Conservation (phyloP, 225 moss, liverwort and hornwort genomes). For the Takakia lepidozioides region DNA sequence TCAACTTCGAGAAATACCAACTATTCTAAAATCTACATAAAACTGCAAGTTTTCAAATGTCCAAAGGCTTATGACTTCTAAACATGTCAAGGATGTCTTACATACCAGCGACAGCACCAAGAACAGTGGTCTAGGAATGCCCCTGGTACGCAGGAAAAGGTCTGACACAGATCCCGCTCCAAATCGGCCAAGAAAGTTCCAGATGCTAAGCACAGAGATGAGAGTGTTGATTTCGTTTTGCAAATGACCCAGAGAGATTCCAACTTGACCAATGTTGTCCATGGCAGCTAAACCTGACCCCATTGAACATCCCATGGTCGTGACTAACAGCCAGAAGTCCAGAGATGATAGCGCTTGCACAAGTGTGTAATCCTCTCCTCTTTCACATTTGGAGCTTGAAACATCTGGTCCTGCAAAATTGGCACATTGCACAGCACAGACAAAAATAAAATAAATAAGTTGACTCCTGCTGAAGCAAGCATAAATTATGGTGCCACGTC, state of each 20-base stretch:
- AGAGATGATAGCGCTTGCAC: constrained; percentile 25
- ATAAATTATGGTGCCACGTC: no score
- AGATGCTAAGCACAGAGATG: constrained; percentile 58
- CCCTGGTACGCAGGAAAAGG: constrained; percentile 32
- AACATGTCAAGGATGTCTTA: no score
- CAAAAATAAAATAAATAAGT: no score
- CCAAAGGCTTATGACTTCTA: no score
- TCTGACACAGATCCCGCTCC: constrained; percentile 55
- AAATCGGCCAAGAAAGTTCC: constrained; percentile 69
- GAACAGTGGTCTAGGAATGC: constrained; percentile 39
- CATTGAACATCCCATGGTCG: constrained; percentile 60
- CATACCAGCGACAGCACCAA: constrained; percentile 36
- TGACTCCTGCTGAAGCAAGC: no score
- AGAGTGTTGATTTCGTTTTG: constrained; percentile 40
- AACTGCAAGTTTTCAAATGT: no score
- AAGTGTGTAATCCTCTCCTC: constrained; percentile 41
- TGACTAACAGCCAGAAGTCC: constrained; percentile 61
- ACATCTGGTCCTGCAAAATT: constrained; percentile 1
- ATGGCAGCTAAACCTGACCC: constrained; percentile 57
- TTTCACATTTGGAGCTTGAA: background rate
- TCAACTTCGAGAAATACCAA: no score
- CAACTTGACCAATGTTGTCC: constrained; percentile 71
- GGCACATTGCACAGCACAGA: no score
- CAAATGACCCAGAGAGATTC: constrained; percentile 49
- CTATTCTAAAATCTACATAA: no score